These are phyloP conservation scores for Tolypocladium endophyticum DNA, from an alignment of 2,329 filamentous ascomycete species.

Conservation along the genomic window DNA sequence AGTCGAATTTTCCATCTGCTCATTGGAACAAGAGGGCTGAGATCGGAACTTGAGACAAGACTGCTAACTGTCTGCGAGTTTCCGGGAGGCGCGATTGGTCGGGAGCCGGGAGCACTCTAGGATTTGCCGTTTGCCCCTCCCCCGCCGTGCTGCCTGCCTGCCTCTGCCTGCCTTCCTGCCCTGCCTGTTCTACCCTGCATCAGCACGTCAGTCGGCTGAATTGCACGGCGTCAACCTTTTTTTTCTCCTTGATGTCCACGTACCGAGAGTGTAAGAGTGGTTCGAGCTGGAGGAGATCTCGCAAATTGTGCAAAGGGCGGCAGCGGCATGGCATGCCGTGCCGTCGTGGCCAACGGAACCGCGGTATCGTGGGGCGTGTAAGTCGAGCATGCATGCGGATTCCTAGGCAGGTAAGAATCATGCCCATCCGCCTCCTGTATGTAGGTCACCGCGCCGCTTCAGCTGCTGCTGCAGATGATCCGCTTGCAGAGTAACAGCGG, in stretches of 20 bases:
- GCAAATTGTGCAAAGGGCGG: neutral
- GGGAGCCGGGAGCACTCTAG: neutral
- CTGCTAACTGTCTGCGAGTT: neutral
- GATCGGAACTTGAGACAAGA: neutral
- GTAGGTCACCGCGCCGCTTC: conserved; percentile 2
- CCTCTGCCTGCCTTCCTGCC: neutral
- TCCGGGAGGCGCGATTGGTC: neutral
- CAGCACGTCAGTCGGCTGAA: neutral
- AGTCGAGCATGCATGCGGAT: neutral
- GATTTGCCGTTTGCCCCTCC: conserved; percentile 6
- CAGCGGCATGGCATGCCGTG: neutral
- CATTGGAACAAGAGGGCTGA: neutral
- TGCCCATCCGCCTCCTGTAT: neutral
- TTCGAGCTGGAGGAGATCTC: neutral
- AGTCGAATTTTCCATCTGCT: neutral
- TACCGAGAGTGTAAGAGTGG: neutral
- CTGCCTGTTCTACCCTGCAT: neutral
- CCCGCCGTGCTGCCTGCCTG: conserved; percentile 2
- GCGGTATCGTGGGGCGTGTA: neutral
- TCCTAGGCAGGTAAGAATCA: neutral
- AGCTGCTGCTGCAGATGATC: neutral
- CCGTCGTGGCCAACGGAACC: neutral
- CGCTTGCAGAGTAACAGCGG: neutral
- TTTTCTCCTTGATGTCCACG: neutral
- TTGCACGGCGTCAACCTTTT: neutral